Percentiles rank a stretch among this genome's conserved stretches.
These are phyloP conservation scores for Raffaelea arxii DNA, from an alignment of 2,329 filamentous ascomycete species.

Conservation along the genomic window DNA sequence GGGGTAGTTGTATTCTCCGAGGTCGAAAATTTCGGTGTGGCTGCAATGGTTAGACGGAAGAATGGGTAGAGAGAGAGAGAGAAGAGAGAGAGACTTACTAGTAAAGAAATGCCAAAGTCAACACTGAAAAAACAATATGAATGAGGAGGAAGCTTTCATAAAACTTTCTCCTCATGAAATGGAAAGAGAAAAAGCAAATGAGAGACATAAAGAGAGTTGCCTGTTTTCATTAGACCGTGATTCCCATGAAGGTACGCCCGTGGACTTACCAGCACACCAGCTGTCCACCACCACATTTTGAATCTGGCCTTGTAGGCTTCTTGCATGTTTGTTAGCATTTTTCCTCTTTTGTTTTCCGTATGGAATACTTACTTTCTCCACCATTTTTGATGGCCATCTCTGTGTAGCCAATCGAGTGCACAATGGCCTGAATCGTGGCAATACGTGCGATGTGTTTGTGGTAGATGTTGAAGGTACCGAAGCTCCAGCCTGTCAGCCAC, in stretches of 20 bases:
- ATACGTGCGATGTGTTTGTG: constrained; percentile 57
- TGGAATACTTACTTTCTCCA: not conserved
- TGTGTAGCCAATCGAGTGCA: constrained; percentile 52
- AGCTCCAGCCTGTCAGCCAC: constrained; percentile 60
- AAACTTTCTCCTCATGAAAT: constrained; percentile 24
- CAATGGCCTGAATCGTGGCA: constrained; percentile 48
- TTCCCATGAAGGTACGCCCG: too few species aligned
- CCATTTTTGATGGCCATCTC: constrained; percentile 11
- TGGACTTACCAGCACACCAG: not conserved
- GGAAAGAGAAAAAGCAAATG: too few species aligned
- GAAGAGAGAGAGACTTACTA: not conserved
- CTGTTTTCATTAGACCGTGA: too few species aligned
- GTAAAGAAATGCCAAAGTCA: constrained; percentile 25
- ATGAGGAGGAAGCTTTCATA: constrained; percentile 39
- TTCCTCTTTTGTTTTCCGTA: too few species aligned
- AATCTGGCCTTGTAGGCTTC: not conserved
- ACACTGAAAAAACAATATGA: constrained; percentile 29
- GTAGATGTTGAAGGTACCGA: constrained; percentile 55
- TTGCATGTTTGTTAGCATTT: too few species aligned
- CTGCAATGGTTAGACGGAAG: not conserved
- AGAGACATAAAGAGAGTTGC: constrained; percentile 31
- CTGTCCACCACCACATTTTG: not conserved
- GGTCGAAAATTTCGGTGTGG: not conserved
- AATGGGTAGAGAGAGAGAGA: not conserved
- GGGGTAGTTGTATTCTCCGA: constrained; percentile 1